A percentile compares a stretch with the other conserved stretches of the same genome.
phyloP scores from a whole-genome alignment of 192 early-diverging fungal genomes.

The Rhizoclosmatium sp. region DNA sequence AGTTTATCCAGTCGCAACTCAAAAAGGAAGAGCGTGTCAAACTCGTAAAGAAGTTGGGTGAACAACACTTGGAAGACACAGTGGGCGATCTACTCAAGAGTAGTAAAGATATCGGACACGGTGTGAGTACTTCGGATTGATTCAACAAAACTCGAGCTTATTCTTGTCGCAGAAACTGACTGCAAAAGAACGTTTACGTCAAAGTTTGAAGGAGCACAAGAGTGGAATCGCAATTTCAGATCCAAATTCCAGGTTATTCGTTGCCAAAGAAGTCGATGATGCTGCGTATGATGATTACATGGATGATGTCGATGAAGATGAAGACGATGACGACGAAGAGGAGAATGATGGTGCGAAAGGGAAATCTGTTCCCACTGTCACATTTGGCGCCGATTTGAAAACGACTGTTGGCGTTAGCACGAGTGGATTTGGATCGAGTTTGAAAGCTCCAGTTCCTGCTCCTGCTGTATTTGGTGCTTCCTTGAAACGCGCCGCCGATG shows the following conservation, averaged over 20 bases:
- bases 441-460: constrained; percentile 18
- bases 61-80: constrained; percentile 40
- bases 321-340: constrained; percentile 27
- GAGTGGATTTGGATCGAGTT: constrained; percentile 37
- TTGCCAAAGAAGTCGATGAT: constrained; percentile 41
- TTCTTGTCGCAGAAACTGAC: constrained; percentile 45
- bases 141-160: background rate
- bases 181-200: constrained; percentile 50
- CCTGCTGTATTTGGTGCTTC: constrained; percentile 38
- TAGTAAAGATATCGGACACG: constrained; percentile 51
- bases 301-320: constrained; percentile 26
- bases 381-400: background rate
- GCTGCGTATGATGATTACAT: constrained; percentile 19
- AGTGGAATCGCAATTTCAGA: constrained; percentile 49
- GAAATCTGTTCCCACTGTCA: background rate
- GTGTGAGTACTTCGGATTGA: constrained; percentile 7
- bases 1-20: constrained; percentile 63
- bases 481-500: constrained; percentile 38
- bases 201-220: constrained; percentile 57
- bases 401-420: background rate
- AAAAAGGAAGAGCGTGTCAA: constrained; percentile 65
- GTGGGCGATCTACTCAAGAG: constrained; percentile 48
- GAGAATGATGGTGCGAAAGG: background rate
- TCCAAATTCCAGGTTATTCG: constrained; percentile 34
- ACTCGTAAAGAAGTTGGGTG: constrained; percentile 58